Percentiles rank a stretch among this genome's conserved stretches.
phyloP scores from a whole-genome alignment of 306 rosid species.

The Oemleria cerasiformis region DNA sequence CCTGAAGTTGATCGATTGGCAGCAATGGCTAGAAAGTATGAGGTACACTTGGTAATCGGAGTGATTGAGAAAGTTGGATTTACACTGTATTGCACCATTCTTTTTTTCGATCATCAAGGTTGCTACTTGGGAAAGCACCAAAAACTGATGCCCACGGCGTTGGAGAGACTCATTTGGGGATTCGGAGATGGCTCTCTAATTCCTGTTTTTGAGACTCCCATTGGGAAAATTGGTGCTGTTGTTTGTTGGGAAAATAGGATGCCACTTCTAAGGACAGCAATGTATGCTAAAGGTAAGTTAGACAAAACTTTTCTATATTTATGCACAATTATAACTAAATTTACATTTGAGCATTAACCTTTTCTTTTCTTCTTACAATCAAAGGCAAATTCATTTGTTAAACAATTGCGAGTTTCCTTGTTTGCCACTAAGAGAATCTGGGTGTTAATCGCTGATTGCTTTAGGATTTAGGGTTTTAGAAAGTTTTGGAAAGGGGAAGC shows the following conservation, averaged over 20 bases:
- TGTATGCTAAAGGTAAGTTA: constrained; percentile 86
- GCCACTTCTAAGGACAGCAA: constrained; percentile 86
- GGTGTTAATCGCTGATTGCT: too few relatives aligned
- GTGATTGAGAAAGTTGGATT: constrained; percentile 94
- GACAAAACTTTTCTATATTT: too few relatives aligned
- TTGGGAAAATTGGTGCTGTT: constrained; percentile 89
- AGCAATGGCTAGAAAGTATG: constrained; percentile 89
- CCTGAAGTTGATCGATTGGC: constrained; percentile 92
- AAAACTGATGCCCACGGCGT: constrained; percentile 19
- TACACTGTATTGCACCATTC: constrained; percentile 79
- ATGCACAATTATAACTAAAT: too few relatives aligned
- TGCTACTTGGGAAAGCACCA: constrained; percentile 88
- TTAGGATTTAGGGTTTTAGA: too few relatives aligned
- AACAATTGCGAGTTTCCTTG: too few relatives aligned
- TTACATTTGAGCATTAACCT: too few relatives aligned
- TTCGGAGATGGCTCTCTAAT: constrained; percentile 85
- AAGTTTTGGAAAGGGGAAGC: too few relatives aligned
- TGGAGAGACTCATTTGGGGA: too few relatives aligned
- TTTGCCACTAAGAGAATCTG: too few relatives aligned
- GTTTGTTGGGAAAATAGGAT: constrained; percentile 92
- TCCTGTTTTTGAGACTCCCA: constrained; percentile 78
- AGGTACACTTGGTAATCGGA: constrained; percentile 79
- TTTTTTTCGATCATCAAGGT: constrained; percentile 89
- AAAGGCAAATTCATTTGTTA: too few relatives aligned
- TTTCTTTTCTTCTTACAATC: too few relatives aligned